phyloP scores from a whole-genome alignment of 2,329 filamentous ascomycete species.

The Tolypocladium paradoxum region DNA sequence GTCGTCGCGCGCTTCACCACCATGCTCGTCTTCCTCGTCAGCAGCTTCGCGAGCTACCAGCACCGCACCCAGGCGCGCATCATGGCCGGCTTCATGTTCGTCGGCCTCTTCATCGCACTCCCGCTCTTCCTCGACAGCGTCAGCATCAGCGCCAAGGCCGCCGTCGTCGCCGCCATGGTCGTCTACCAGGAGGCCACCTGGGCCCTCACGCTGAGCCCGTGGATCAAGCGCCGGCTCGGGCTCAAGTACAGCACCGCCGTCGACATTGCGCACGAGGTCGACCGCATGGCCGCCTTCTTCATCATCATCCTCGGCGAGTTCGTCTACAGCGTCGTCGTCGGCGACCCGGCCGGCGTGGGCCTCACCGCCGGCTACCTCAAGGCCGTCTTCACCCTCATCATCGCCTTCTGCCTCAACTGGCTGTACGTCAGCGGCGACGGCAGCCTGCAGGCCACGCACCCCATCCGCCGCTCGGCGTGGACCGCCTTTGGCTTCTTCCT shows the following conservation, averaged over 20 bases:
- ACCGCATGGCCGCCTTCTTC: constrained; percentile 38
- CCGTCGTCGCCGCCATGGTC: constrained; percentile 29
- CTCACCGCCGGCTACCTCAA: constrained; percentile 31
- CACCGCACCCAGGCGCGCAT: constrained; percentile 34
- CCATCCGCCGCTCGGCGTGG: constrained; percentile 31
- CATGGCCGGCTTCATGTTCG: constrained; percentile 28
- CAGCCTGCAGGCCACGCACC: constrained; percentile 29
- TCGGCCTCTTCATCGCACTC: constrained; percentile 29
- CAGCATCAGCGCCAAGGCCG: constrained; percentile 28
- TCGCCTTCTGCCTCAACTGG: constrained; percentile 40
- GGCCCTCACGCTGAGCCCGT: constrained; percentile 32
- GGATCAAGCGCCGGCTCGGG: constrained; percentile 29
- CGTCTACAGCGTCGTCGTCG: constrained; percentile 36
- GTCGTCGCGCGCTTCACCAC: constrained; percentile 31
- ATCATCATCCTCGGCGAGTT: constrained; percentile 42
- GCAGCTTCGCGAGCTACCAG: constrained; percentile 34
- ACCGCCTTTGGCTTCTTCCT: constrained; percentile 34
- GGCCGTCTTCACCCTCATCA: constrained; percentile 35
- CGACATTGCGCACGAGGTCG: constrained; percentile 37
- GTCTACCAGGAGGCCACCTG: constrained; percentile 30
- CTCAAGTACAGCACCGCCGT: constrained; percentile 35
- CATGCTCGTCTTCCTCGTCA: constrained; percentile 27
- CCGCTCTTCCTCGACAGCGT: constrained; percentile 32
- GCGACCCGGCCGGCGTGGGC: constrained; percentile 32
- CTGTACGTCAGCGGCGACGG: constrained; percentile 38